These are phyloP conservation scores for Fragaria vesca DNA, from an alignment of 306 rosid species.

Conservation along the genomic window DNA sequence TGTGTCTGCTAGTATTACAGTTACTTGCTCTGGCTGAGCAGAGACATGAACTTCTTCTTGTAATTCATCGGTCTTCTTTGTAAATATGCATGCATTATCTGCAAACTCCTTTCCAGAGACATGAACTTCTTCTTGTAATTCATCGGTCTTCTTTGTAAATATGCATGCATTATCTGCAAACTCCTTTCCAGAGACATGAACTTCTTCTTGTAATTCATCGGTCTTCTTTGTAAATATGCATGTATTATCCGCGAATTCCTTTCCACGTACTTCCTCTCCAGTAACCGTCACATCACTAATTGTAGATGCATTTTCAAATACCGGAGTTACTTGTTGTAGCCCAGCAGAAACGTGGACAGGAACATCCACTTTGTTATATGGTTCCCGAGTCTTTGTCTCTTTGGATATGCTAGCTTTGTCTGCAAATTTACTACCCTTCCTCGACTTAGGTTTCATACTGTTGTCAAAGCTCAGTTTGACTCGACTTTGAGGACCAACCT, in stretches of 20 bases:
- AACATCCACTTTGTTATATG: slow-evolving; percentile 33
- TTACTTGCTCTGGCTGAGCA: slow-evolving; percentile 38
- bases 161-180: not conserved
- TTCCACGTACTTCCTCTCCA: slow-evolving; percentile 28
- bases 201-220: slow-evolving; percentile 36
- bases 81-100: not conserved
- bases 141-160: too few relatives aligned
- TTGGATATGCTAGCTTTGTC: slow-evolving; percentile 29
- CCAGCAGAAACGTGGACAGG: slow-evolving; percentile 33
- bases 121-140: slow-evolving; percentile 13
- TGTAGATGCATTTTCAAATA: slow-evolving; percentile 23
- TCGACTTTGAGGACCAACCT: slow-evolving; percentile 52
- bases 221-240: slow-evolving; percentile 39
- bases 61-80: too few relatives aligned
- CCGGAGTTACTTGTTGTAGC: slow-evolving; percentile 37
- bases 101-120: slow-evolving; percentile 27
- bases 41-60: slow-evolving; percentile 32
- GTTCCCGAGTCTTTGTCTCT: slow-evolving; percentile 38
- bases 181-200: slow-evolving; percentile 34
- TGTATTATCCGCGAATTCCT: slow-evolving; percentile 12
- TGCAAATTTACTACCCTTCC: slow-evolving; percentile 31
- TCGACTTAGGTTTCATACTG: slow-evolving; percentile 37
- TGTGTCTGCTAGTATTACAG: slow-evolving; percentile 29
- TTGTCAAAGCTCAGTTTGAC: slow-evolving; percentile 42
- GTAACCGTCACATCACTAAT: slow-evolving; percentile 29